phyloP scores from a whole-genome alignment of 495 filamentous ascomycete species.

The Schizothecium vesticola region DNA sequence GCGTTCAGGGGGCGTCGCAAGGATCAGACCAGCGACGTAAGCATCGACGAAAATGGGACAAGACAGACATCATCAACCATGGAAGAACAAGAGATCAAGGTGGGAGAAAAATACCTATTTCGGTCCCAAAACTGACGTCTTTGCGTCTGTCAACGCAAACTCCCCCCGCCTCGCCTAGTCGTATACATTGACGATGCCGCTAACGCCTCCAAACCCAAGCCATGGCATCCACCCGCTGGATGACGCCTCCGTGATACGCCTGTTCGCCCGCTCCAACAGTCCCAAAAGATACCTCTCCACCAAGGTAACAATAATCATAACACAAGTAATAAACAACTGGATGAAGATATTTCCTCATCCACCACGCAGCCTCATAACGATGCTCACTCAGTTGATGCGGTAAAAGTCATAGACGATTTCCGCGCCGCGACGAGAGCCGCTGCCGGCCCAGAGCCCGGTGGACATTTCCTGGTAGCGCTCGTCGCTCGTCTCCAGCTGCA shows the following conservation, averaged over 20 bases:
- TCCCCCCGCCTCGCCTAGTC: neutral
- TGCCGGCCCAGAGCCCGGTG: slow-evolving; percentile 23
- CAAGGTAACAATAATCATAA: neutral
- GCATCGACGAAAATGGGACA: neutral
- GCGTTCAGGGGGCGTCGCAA: neutral
- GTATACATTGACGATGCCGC: neutral
- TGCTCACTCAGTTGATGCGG: slow-evolving; percentile 18
- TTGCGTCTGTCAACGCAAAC: neutral
- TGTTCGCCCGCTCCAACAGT: neutral
- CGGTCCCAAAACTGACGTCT: neutral
- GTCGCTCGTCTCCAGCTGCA: slow-evolving; percentile 30
- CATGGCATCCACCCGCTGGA: neutral
- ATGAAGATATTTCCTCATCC: neutral
- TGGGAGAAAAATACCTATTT: neutral
- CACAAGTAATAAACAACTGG: neutral
- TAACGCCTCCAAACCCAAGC: neutral
- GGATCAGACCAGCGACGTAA: neutral
- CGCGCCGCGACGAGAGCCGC: slow-evolving; percentile 26
- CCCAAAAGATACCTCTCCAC: neutral
- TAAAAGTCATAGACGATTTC: slow-evolving; percentile 33
- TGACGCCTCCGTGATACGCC: neutral
- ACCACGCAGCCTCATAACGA: neutral
- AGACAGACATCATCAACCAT: neutral
- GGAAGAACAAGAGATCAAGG: neutral
- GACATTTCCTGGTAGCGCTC: slow-evolving; percentile 23